These are phyloP conservation scores for Aciculosporium take DNA, from an alignment of 2,329 filamentous ascomycete species.

Conservation along the genomic window DNA sequence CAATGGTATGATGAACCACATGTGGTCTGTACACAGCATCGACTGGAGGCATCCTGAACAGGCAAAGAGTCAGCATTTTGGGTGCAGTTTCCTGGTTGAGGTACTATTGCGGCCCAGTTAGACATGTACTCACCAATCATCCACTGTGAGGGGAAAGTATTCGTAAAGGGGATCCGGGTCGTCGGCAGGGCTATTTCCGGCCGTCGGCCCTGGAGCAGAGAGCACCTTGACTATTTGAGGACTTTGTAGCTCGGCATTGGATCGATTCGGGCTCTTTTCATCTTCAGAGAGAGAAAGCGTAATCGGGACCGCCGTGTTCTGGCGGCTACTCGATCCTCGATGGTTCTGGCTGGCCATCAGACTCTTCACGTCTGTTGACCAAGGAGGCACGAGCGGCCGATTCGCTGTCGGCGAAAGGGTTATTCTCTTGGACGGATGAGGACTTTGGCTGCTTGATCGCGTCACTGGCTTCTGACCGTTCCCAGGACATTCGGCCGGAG, in stretches of 20 bases:
- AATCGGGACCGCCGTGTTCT: conserved; percentile 25
- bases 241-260: conserved; percentile 35
- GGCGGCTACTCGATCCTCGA: conserved; percentile 13
- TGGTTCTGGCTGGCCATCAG: conserved; percentile 8
- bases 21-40: conserved; percentile 85
- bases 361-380: conserved; percentile 24
- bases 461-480: conserved; percentile 22
- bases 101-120: background rate
- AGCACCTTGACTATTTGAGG: conserved; percentile 31
- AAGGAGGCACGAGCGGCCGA: conserved; percentile 40
- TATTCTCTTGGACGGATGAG: conserved; percentile 37
- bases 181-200: conserved; percentile 51
- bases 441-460: conserved; percentile 20
- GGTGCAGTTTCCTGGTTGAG: background rate
- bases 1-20: conserved; percentile 76
- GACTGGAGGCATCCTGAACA: conserved; percentile 60
- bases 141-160: conserved; percentile 81
- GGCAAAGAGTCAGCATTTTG: background rate
- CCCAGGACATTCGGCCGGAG: conserved; percentile 28
- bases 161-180: conserved; percentile 79
- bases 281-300: conserved; percentile 46
- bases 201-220: conserved; percentile 19
- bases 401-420: conserved; percentile 36
- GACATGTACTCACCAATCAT: conserved; percentile 53
- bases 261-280: conserved; percentile 41